phyloP scores from a whole-genome alignment of 305 asterid genomes.

The Caryopteris hybrid region DNA sequence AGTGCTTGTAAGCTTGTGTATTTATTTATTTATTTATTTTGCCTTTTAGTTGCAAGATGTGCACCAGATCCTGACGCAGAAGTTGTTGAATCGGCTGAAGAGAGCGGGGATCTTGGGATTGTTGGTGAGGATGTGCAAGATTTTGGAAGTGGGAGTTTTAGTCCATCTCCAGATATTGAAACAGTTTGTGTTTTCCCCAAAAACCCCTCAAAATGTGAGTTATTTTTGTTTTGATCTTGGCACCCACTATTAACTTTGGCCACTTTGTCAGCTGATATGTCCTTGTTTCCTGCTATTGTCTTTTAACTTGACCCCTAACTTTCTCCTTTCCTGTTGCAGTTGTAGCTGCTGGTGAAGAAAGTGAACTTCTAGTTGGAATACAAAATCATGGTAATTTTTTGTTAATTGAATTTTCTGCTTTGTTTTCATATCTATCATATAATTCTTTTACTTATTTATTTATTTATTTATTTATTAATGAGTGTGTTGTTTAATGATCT shows the following conservation, averaged over 20 bases:
- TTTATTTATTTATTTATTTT: neutral
- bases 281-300: neutral
- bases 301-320: slow-evolving; percentile 8
- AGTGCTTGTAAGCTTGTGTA: neutral
- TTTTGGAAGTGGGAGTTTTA: slow-evolving; percentile 53
- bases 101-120: slow-evolving; percentile 71
- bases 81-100: slow-evolving; percentile 49
- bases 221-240: neutral
- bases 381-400: slow-evolving; percentile 73
- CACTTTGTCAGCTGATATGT: neutral
- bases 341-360: slow-evolving; percentile 80
- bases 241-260: neutral
- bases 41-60: slow-evolving; percentile 61
- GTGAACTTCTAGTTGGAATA: slow-evolving; percentile 86
- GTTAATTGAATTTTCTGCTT: slow-evolving; percentile 1
- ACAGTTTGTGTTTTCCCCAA: slow-evolving; percentile 87
- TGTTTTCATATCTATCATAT: neutral
- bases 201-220: slow-evolving; percentile 76
- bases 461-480: neutral
- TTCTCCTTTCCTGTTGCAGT: slow-evolving; percentile 42
- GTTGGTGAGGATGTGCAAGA: slow-evolving; percentile 91
- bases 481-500: slow-evolving; percentile 3
- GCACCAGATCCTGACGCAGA: slow-evolving; percentile 61
- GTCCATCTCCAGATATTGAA: slow-evolving; percentile 82
- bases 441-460: neutral